Evolutionary conservation across 306 rosid species (phyloP), one percentile per base, ranked within the genome.

Genomic region (Carpinus viminea): DNA sequence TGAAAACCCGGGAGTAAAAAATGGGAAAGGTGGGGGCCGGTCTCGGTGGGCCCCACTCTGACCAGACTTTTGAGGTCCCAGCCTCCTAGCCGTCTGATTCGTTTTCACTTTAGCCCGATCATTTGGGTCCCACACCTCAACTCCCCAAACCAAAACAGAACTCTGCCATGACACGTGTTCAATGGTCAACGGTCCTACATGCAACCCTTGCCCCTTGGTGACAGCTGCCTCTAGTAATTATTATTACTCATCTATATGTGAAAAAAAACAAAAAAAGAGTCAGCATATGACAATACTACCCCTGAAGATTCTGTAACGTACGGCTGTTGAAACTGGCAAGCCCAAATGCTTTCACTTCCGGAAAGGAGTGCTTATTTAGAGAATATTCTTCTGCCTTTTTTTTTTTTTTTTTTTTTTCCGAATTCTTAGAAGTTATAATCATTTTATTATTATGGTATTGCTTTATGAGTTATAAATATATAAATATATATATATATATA

Each of bases 1-100:
- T 86, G 82, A 83, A 65, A 28, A 55, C 8, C 72, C 12, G 43
- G 26, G 60, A 47, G 11, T 34, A 26, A 74, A 76, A 64, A 47
- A 65, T 74, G 46, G 76, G 76, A 78, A 74, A 76, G 62, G 81
- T 70, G 31, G 77, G 54, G 70, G 69, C 64, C 64, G 21, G 84
- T 77, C 53, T 18, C 0, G 4, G 66, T 75, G 78, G 84, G 83
- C n/a, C 85, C 82, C 64, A 12, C 6, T 16, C 21, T 61, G 2
- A 21, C 18, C 12, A 47, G 43, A 31, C 34, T 57, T 41, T 54
- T 34, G 45, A 10, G 50, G 34, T 38, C 13, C 5, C 31, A 21
- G 20, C 50, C 8, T 48, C 36, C 57, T 12, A 24, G 57, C 82
- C 87, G 68, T 76, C 17, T 4, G 75, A 77, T 80, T 18, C 15